Base-by-base conservation (phyloP, 495 filamentous ascomycete species). In the Xylaria curta region DNA sequence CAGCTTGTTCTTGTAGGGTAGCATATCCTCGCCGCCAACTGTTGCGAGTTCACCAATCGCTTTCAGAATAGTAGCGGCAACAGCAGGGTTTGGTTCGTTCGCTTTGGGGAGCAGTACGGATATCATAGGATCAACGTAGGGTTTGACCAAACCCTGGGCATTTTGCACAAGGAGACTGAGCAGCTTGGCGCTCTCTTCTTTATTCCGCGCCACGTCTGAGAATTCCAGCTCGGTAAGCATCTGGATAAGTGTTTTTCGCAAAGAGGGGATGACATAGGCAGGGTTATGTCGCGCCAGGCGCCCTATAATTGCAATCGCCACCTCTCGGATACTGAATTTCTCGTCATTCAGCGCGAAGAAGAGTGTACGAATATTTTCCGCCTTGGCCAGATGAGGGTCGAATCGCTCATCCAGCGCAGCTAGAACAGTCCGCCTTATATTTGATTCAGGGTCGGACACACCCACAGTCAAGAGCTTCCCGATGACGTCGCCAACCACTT, bases 311-410 rank as follows among this genome's bases (percentile, higher is more conserved):
- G 93, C 90, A 70, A 99, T 97, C 4, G 96, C 92, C 42, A 95
- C 95, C 82, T 98, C 94, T 78, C 96, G 89, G 73, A 97, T 96
- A 10, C 90, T 85, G 70, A 98, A 98, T 3, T 92, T 87, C 71
- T 97, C 94, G 76, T 99, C 96, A 74, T 98, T 97, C n/a, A 98
- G 89, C 7, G 96, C 96, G 68, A 98, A 89, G 81, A 99, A 98
- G 31, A 98, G 82, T 54, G 93, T 97, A 38, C 97, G 90, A 49
- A 98, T 96, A 80, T 98, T 98, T 77, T 98, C 95, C 12, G 96
- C 94, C 76, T 97, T 95, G 38, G 93, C 93, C 28, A 99, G 87
- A 78, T 98, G 96, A 53, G 92, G 91, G 77, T 99, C 97, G 77
- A 99, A 99, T 70, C 96, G 91, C 64, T 93, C 88, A 78, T 98